Evolutionary conservation across 192 early-diverging fungal species (phyloP).

Genomic region (Dissophora ornata): DNA sequence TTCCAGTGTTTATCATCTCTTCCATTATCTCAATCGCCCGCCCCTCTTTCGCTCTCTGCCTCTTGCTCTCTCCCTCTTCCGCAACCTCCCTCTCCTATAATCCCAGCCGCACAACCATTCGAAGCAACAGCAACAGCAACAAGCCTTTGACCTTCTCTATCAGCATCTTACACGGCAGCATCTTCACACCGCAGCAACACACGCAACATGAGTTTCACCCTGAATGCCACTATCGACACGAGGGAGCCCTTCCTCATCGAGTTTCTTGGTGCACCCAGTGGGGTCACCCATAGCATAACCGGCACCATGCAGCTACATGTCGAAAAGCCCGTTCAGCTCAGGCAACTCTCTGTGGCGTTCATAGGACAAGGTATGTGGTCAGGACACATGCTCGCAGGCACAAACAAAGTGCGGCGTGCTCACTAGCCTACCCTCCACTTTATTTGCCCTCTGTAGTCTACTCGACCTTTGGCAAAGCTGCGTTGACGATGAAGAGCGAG

Average conservation of each 20-base stretch:
- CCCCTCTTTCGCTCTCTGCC: too few species aligned
- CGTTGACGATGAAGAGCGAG: slow-evolving; percentile 11
- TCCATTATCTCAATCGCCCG: too few species aligned
- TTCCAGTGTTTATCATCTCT: too few species aligned
- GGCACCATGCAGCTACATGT: slow-evolving; percentile 3
- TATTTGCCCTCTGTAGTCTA: not conserved
- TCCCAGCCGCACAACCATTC: too few species aligned
- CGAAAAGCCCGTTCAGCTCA: slow-evolving; percentile 12
- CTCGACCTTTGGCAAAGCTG: not conserved
- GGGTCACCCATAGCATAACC: slow-evolving; percentile 7
- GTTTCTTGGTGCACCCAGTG: slow-evolving; percentile 18
- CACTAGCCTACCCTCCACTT: too few species aligned
- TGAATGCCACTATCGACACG: slow-evolving; percentile 11
- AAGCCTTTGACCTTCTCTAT: too few species aligned
- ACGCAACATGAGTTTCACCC: slow-evolving; percentile 1
- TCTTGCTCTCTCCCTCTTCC: too few species aligned
- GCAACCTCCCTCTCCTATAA: too few species aligned
- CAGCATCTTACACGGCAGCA: too few species aligned
- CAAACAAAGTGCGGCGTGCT: not conserved
- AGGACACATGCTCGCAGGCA: not conserved
- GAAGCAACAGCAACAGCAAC: too few species aligned
- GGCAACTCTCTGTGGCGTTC: slow-evolving; percentile 13
- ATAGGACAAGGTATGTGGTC: slow-evolving; percentile 14
- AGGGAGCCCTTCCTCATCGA: slow-evolving; percentile 12
- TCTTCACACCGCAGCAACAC: too few species aligned